Percentiles rank a stretch among this genome's conserved stretches.
phyloP scores from a whole-genome alignment of 2,329 filamentous ascomycete genomes.

The Thielaviopsis ethacetica region DNA sequence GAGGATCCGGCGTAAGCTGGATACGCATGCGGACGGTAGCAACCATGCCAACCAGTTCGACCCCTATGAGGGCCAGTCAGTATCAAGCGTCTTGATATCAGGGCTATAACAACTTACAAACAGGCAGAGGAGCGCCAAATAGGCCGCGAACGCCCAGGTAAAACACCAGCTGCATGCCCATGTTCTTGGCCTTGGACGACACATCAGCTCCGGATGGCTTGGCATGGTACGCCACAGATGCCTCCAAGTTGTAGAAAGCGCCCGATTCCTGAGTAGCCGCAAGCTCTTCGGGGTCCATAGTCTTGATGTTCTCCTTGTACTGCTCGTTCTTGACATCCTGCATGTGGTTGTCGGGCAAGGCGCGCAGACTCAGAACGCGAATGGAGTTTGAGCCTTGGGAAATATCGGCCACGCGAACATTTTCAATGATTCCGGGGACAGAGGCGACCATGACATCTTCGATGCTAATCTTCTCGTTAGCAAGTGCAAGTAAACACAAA shows the following conservation, averaged over 20 bases:
- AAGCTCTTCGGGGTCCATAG: conserved; percentile 71
- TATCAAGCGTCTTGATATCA: background rate
- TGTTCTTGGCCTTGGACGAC: conserved; percentile 75
- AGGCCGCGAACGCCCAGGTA: conserved; percentile 81
- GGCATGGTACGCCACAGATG: conserved; percentile 81
- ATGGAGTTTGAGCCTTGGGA: conserved; percentile 85
- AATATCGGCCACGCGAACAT: conserved; percentile 88
- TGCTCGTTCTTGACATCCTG: conserved; percentile 68
- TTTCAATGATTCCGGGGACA: conserved; percentile 78
- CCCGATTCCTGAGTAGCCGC: conserved; percentile 82
- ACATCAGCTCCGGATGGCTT: conserved; percentile 53
- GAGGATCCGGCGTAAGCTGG: conserved; percentile 76
- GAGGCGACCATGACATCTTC: conserved; percentile 91
- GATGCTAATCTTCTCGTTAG: conserved; percentile 16
- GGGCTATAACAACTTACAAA: conserved; percentile 32
- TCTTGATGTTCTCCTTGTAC: conserved; percentile 60
- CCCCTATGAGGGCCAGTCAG: conserved; percentile 26
- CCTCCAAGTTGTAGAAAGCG: conserved; percentile 84
- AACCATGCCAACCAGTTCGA: conserved; percentile 80
- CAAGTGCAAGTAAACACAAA: background rate
- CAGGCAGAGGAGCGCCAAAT: conserved; percentile 74
- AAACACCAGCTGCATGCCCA: conserved; percentile 94
- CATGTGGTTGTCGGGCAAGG: conserved; percentile 64
- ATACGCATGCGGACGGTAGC: conserved; percentile 71
- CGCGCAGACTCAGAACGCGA: conserved; percentile 71